Base-by-base conservation (phyloP, 2,329 filamentous ascomycete genomes). In the Ophiostoma sp. region DNA sequence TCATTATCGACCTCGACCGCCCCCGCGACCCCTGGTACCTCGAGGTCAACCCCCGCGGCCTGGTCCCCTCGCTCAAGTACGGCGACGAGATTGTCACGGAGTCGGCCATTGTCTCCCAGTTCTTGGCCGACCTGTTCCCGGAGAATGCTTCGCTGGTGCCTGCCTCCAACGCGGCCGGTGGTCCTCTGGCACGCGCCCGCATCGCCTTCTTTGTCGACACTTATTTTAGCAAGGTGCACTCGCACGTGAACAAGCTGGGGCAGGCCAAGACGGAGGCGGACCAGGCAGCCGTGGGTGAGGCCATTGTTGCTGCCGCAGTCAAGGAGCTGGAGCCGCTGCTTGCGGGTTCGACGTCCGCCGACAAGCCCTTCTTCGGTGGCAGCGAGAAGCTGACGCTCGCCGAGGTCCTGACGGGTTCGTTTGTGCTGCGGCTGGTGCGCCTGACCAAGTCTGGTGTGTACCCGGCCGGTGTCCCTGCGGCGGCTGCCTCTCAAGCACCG, bases 321-420 rank as follows among this genome's bases (percentile, higher is more conserved):
- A 93, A 91, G 82, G 92, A 95, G 78, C 83, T 96, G 72, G 93
- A 95, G 82, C 92, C 92, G 0, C 82, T 93, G 50, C 83, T 97
- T 33, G 78, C 78, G 2, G 83, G 85, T 72, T 76, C 68, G 71
- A 85, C 85, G 0, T 45, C 75, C 2, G 15, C 55, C 9, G 72
- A 50, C 5, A 82, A 79, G 1, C 90, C 90, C 0, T 93, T 89
- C 80, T 92, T 92, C 79, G 88, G 87, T 1, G 91, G 90, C 0
- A 88, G 86, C 70, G 83, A 87, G 25, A 88, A 83, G 79, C 79
- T 94, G 55, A 95, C 92, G 0, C 81, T 94, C 48, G 93, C 90
- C 12, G 93, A 96, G 87, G 92, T 93, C 17, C 83, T 90, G 73
- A 87, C 86, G 1, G 92, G 89, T 0, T 90, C 92, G 0, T 94